Evolutionary conservation across 140 eudicot genomes (phyloP).

Genomic region (Erigeron philadelphicus): DNA sequence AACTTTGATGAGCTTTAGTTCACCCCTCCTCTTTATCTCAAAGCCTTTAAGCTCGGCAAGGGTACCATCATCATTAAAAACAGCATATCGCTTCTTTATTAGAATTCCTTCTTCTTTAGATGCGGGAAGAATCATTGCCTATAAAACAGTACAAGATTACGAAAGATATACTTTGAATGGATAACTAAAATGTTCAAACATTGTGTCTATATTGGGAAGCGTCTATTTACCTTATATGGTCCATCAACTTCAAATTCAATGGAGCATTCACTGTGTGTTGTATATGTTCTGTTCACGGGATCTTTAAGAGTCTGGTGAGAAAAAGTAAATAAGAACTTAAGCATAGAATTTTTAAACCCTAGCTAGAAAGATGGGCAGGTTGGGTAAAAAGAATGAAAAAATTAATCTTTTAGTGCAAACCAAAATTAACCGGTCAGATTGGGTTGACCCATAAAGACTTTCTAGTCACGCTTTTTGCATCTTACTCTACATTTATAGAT

Average conservation of each 20-base stretch:
- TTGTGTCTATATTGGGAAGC: slow-evolving; percentile 1
- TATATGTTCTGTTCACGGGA: slow-evolving; percentile 67
- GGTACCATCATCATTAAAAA: slow-evolving; percentile 97
- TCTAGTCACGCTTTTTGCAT: background rate
- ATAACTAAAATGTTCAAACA: slow-evolving; percentile 12
- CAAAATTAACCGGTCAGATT: background rate
- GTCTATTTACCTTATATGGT: slow-evolving; percentile 77
- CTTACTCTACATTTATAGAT: background rate
- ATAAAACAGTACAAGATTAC: slow-evolving; percentile 19
- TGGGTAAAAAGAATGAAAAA: background rate
- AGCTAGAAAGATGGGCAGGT: background rate
- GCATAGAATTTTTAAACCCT: background rate
- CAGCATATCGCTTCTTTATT: slow-evolving; percentile 95
- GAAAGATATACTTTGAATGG: slow-evolving; percentile 16
- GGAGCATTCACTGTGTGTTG: slow-evolving; percentile 92
- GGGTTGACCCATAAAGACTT: background rate
- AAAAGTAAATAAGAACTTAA: slow-evolving; percentile 9
- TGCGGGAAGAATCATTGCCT: slow-evolving; percentile 99
- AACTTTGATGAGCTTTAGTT: slow-evolving; percentile 98
- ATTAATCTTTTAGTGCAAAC: background rate
- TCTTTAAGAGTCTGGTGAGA: slow-evolving; percentile 74
- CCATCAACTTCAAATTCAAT: slow-evolving; percentile 99
- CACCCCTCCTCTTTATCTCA: slow-evolving; percentile 99
- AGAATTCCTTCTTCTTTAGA: slow-evolving; percentile 95
- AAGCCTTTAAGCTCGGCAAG: slow-evolving; percentile 98